Conservation (phyloP, 2,329 filamentous ascomycete genomes). For the Aureobasidium musti region DNA sequence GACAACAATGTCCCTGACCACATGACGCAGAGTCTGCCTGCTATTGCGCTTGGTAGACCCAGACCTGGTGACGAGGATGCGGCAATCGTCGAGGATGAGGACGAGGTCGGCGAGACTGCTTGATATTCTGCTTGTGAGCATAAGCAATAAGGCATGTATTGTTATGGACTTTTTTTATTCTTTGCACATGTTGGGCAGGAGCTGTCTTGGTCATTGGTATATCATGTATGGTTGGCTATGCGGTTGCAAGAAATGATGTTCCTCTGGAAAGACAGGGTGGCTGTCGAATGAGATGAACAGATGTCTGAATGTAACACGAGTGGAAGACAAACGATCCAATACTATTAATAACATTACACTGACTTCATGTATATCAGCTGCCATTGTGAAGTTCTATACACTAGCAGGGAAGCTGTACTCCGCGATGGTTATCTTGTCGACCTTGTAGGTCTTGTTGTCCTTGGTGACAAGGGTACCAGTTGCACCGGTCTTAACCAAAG, state of each 20-base stretch:
- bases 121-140: conserved; percentile 22
- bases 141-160: neutral
- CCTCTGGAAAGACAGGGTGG: neutral
- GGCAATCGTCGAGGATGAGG: conserved; percentile 13
- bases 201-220: neutral
- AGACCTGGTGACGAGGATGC: neutral
- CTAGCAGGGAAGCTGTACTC: conserved; percentile 18
- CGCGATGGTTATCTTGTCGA: conserved; percentile 21
- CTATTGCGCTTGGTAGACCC: conserved; percentile 14
- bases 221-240: neutral
- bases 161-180: neutral
- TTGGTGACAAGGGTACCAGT: conserved; percentile 24
- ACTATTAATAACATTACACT: neutral
- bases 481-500: conserved; percentile 14
- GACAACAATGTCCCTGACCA: conserved; percentile 3
- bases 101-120: conserved; percentile 32
- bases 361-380: neutral
- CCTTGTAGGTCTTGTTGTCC: conserved; percentile 29
- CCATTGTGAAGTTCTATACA: neutral
- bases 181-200: neutral
- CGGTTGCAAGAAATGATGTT: neutral
- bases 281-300: neutral
- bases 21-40: conserved; percentile 29
- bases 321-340: neutral
- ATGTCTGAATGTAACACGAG: neutral